Percentiles rank a stretch among this genome's conserved stretches.
Conservation (phyloP, 129 eudicot species). For the Tanacetum coccineum region DNA sequence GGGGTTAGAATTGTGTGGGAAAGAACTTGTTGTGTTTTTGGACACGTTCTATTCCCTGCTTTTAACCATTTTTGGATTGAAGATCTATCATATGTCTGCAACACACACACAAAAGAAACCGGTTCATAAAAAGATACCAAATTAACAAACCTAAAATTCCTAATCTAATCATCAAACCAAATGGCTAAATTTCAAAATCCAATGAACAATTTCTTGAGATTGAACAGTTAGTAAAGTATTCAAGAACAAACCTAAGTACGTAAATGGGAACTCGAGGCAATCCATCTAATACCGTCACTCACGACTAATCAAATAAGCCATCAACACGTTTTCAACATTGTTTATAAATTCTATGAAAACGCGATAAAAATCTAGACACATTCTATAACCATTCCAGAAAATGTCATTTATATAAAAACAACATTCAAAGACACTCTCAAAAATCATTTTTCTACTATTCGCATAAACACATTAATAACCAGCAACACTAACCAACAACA, state of each 20-base stretch:
- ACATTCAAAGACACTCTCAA: too few species aligned
- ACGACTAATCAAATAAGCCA: not conserved
- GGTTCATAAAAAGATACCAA: conserved; percentile 5
- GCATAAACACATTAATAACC: too few species aligned
- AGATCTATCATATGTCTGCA: conserved; percentile 83
- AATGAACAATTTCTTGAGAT: not conserved
- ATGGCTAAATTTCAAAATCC: too few species aligned
- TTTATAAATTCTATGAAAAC: too few species aligned
- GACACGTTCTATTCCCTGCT: conserved; percentile 75
- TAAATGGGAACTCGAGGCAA: conserved; percentile 10
- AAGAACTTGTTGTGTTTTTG: conserved; percentile 70
- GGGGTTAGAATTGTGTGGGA: conserved; percentile 69
- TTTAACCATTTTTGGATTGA: conserved; percentile 83
- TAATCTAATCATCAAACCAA: not conserved
- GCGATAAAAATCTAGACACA: too few species aligned
- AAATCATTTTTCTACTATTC: too few species aligned
- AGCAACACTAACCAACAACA: too few species aligned
- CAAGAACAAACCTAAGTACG: not conserved
- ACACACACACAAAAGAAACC: conserved; percentile 3
- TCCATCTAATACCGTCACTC: not conserved
- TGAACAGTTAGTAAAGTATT: not conserved
- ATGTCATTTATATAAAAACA: too few species aligned
- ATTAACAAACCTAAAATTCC: conserved; percentile 1
- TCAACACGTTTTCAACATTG: not conserved
- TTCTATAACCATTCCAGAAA: too few species aligned